A percentile compares a stretch with the other conserved stretches of the same genome.
Conservation (phyloP, 352 stramenopile genomes). For the Lagenidium giganteum region DNA sequence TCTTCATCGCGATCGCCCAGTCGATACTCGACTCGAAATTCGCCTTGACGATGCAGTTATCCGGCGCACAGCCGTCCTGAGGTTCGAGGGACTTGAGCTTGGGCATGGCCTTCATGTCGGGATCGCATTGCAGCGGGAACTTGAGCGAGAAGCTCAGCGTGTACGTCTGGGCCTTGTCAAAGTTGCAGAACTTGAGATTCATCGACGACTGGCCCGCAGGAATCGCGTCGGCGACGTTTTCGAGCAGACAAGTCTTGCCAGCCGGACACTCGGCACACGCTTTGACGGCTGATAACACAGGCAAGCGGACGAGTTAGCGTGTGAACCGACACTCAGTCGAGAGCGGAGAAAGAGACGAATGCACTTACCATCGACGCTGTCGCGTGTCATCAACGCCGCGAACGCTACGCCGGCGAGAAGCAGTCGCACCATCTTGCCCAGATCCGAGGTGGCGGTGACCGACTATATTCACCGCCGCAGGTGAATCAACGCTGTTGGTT, state of each 20-base stretch:
- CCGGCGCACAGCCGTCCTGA: slow-evolving; percentile 26
- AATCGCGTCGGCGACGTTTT: slow-evolving; percentile 27
- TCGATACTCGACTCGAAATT: slow-evolving; percentile 45
- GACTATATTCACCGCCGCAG: too few relatives aligned
- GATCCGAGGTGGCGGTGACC: too few relatives aligned
- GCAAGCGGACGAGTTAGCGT: too few relatives aligned
- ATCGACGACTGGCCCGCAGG: slow-evolving; percentile 33
- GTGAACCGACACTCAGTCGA: too few relatives aligned
- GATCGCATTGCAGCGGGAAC: slow-evolving; percentile 41
- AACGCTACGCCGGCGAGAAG: too few relatives aligned
- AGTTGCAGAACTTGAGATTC: slow-evolving; percentile 66
- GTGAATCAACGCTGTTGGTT: too few relatives aligned
- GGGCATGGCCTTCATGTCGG: slow-evolving; percentile 29
- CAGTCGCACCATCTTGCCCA: too few relatives aligned
- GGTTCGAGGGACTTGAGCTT: slow-evolving; percentile 26
- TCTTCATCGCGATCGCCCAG: slow-evolving; percentile 62
- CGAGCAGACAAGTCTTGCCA: slow-evolving; percentile 51
- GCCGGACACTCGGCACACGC: slow-evolving; percentile 42
- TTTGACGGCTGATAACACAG: slow-evolving; percentile 35
- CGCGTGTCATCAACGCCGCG: too few relatives aligned
- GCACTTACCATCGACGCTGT: too few relatives aligned
- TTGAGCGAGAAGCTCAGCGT: slow-evolving; percentile 38
- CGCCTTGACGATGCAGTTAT: slow-evolving; percentile 47
- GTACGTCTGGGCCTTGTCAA: slow-evolving; percentile 29
- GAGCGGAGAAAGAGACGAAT: too few relatives aligned